Conservation (phyloP, 2,329 filamentous ascomycete genomes). For the Aspergillus flavus region DNA sequence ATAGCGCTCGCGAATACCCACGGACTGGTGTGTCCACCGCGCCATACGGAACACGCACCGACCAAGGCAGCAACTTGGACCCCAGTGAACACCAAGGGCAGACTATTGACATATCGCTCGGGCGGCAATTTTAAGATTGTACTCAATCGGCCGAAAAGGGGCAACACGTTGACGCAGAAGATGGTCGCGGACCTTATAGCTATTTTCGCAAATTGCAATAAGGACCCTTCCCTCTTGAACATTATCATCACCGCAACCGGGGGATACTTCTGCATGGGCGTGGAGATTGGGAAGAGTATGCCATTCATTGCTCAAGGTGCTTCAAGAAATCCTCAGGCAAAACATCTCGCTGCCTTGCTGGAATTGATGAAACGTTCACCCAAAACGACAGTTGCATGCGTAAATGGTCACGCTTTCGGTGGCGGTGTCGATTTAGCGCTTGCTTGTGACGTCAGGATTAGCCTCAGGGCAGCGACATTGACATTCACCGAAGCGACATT, state of each 20-base stretch:
- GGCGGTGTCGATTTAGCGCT: slow-evolving; percentile 6
- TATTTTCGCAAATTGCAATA: slow-evolving; percentile 4
- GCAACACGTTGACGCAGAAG: slow-evolving; percentile 40
- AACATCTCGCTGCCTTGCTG: not conserved
- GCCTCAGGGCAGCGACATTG: slow-evolving; percentile 4
- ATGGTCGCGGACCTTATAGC: slow-evolving; percentile 24
- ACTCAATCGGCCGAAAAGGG: slow-evolving; percentile 42
- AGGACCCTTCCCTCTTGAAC: not conserved
- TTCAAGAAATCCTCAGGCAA: not conserved
- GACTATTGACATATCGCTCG: slow-evolving; percentile 29
- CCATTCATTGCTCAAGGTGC: not conserved
- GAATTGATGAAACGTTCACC: not conserved
- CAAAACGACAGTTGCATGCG: slow-evolving; percentile 3
- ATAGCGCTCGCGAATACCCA: slow-evolving; percentile 48
- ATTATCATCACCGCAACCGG: slow-evolving; percentile 6
- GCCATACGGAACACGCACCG: not conserved
- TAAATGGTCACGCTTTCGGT: slow-evolving; percentile 10
- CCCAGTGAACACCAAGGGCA: not conserved
- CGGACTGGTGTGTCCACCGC: not conserved
- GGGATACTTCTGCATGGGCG: slow-evolving; percentile 11
- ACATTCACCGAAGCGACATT: slow-evolving; percentile 6
- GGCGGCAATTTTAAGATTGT: slow-evolving; percentile 35
- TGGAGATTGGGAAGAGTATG: slow-evolving; percentile 1
- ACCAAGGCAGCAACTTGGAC: not conserved
- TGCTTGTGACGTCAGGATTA: slow-evolving; percentile 3